phyloP scores from a whole-genome alignment of 176 grass and related monocot genomes.

The Metroxylon sagu region DNA sequence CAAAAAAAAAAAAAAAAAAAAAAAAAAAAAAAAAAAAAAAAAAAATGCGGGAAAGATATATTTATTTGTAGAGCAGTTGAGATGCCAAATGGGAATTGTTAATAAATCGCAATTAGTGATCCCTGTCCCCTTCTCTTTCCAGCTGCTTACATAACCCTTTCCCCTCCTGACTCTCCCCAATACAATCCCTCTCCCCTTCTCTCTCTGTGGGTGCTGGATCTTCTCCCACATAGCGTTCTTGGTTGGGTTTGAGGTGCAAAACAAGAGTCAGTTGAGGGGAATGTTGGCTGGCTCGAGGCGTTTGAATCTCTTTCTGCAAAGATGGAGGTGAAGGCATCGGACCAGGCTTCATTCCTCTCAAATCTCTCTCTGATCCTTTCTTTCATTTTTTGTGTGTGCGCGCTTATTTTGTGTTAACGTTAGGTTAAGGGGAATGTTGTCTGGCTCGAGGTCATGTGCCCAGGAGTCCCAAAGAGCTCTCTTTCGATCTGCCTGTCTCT shows the following conservation, averaged over 20 bases:
- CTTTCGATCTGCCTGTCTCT: too few species aligned
- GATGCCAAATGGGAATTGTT: conserved; percentile 54
- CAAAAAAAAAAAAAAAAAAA: conserved; percentile 21
- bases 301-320: conserved; percentile 12
- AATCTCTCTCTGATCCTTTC: conserved; percentile 20
- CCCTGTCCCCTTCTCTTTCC: conserved; percentile 8
- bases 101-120: conserved; percentile 64
- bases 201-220: conserved; percentile 8
- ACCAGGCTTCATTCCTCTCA: conserved; percentile 98
- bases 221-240: neutral
- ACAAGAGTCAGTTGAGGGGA: conserved; percentile 62
- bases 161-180: neutral
- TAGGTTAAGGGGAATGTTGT: conserved; percentile 83
- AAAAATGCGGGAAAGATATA: conserved; percentile 8
- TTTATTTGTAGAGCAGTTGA: conserved; percentile 34
- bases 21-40: conserved; percentile 1
- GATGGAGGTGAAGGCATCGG: conserved; percentile 45
- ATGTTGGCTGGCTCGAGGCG: conserved; percentile 97
- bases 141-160: conserved; percentile 22
- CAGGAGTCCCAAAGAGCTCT: too few species aligned
- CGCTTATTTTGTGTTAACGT: neutral
- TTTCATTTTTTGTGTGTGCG: neutral
- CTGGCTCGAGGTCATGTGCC: conserved; percentile 54
- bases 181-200: neutral
- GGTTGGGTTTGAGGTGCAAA: neutral